These are phyloP conservation scores for Tubosaeta sp. DNA, from an alignment of 768 basidiomycete genomes.

Conservation along the genomic window DNA sequence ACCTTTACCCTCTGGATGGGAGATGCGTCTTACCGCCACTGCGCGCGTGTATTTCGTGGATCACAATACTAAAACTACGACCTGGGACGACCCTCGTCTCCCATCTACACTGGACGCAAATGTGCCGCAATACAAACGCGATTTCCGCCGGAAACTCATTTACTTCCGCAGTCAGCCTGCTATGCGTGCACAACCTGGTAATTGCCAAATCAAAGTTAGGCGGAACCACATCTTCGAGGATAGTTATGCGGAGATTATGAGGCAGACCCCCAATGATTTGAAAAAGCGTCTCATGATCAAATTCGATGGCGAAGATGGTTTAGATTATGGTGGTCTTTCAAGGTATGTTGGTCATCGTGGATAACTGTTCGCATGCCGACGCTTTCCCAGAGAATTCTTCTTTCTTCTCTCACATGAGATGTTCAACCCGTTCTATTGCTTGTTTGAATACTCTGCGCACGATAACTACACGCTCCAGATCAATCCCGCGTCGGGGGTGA, in stretches of 20 bases:
- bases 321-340: constrained; percentile 97
- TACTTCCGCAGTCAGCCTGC: constrained; percentile 99
- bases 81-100: constrained; percentile 97
- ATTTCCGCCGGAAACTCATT: constrained; percentile 98
- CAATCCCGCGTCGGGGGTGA: constrained; percentile 96
- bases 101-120: constrained; percentile 95
- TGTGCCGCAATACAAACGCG: constrained; percentile 99
- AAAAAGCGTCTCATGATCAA: constrained; percentile 99
- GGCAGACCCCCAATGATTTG: constrained; percentile 95
- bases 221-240: constrained; percentile 99
- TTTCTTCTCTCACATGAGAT: constrained; percentile 99
- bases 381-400: constrained; percentile 85
- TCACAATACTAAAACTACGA: constrained; percentile 99
- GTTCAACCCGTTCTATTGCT: constrained; percentile 99
- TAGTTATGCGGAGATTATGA: constrained; percentile 99
- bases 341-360: constrained; percentile 49
- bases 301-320: constrained; percentile 97
- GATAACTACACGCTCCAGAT: constrained; percentile 99
- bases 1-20: constrained; percentile 97
- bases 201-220: constrained; percentile 98
- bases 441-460: constrained; percentile 99
- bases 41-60: constrained; percentile 99
- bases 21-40: constrained; percentile 98
- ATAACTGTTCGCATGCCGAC: constrained; percentile 5
- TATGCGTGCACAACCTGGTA: constrained; percentile 96